Conservation (phyloP, 2,329 filamentous ascomycete species). For the Aspergillus alliaceus region DNA sequence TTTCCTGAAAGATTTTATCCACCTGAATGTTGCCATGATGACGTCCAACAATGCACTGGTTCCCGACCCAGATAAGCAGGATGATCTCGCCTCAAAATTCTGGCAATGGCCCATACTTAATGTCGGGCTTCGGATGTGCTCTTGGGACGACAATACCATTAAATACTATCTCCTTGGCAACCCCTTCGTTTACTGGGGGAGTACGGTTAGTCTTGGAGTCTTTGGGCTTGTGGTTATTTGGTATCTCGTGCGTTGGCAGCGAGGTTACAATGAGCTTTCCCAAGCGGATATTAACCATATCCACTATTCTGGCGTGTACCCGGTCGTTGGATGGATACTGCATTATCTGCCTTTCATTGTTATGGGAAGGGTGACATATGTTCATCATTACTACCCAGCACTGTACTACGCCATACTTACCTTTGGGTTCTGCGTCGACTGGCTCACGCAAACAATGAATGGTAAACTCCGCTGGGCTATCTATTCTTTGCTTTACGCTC, state of each 20-base stretch:
- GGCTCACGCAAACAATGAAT: conserved; percentile 68
- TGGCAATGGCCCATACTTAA: conserved; percentile 98
- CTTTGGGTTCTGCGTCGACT: conserved; percentile 86
- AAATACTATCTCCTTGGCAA: conserved; percentile 99
- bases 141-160: conserved; percentile 91
- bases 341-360: conserved; percentile 95
- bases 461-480: conserved; percentile 64
- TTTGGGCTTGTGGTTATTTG: conserved; percentile 73
- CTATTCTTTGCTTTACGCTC: conserved; percentile 73
- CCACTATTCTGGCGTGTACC: conserved; percentile 90
- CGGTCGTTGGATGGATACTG: conserved; percentile 88
- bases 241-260: conserved; percentile 94
- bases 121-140: conserved; percentile 96
- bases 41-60: conserved; percentile 98
- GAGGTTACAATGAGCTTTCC: conserved; percentile 82
- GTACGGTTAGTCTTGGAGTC: conserved; percentile 73
- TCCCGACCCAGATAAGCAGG: conserved; percentile 97
- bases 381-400: conserved; percentile 98
- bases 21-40: conserved; percentile 99
- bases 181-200: conserved; percentile 93
- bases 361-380: conserved; percentile 98
- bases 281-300: conserved; percentile 84
- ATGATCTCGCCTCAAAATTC: conserved; percentile 92
- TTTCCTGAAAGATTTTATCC: conserved; percentile 96
- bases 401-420: conserved; percentile 94